Base-by-base conservation (phyloP, 2,329 filamentous ascomycete genomes). In the Penicillium italicum region DNA sequence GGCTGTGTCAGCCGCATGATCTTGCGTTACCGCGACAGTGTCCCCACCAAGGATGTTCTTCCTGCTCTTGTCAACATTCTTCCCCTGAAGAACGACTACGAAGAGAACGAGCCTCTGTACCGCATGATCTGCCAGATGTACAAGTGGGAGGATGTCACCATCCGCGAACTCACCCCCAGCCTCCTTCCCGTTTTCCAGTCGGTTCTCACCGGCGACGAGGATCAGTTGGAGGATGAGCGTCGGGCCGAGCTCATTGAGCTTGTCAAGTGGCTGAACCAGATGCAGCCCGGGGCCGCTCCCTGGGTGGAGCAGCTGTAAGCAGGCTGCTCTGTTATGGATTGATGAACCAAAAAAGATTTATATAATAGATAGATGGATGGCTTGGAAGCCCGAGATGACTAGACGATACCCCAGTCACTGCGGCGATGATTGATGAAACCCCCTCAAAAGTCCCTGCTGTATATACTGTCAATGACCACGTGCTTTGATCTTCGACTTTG, bases 91-190 rank as follows among this genome's bases (percentile, higher is more conserved):
- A 92, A 96, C 71, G 94, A 97, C 74, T 97, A 85, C 67, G 91
- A 97, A 76, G 94, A 97, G 83, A 97, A 99, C 77, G 90, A 90
- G 67, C 91, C 94, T 9, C 86, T 97, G 57, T 99, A 88, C 77
- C 84, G 88, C 73, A 95, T 92, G 84, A 87, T 99, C 68, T 87
- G 90, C 74, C 86, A 89, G 74, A 83, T 97, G 62, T 97, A 79
- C 68, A 77, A 77, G 62, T 75, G 73, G 69, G 74, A 78, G 59
- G 75, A 80, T 60, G 61, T 71, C 20, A 78, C 75, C 43, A 71
- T 79, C 57, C 73, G 72, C 47, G 69, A 73, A 44, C 72, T 79
- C 28, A 80, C 78, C 4, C 76, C 76, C 3, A 72, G 73, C 46
- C 69, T 80, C 41, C 68, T 79, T 31, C 76, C 78, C 16, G 69